These are phyloP conservation scores for Aureobasidium sp. DNA, from an alignment of 2,329 filamentous ascomycete species.

Conservation along the genomic window DNA sequence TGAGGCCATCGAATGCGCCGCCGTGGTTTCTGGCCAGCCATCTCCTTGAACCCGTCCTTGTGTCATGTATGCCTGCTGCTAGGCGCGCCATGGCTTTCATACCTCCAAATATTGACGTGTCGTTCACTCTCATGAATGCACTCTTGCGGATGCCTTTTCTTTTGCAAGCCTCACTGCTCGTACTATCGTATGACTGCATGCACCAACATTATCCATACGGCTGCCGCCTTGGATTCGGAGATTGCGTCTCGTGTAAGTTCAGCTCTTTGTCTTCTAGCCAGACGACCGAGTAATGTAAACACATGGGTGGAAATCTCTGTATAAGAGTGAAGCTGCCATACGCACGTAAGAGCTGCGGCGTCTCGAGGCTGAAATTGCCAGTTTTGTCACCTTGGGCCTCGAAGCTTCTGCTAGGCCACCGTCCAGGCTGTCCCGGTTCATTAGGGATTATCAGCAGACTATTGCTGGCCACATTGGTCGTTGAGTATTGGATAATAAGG, in stretches of 20 bases:
- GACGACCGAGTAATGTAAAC: background rate
- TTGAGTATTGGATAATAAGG: constrained; percentile 3
- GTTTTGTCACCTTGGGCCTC: background rate
- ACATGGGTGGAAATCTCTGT: background rate
- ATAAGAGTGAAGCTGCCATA: background rate
- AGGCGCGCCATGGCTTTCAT: background rate
- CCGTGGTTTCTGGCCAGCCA: background rate
- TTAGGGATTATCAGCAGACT: background rate
- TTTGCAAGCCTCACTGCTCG: background rate
- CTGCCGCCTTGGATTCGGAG: background rate
- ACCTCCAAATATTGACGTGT: background rate
- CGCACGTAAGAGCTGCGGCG: background rate
- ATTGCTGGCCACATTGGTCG: background rate
- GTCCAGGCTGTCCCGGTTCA: background rate
- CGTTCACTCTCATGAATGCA: background rate
- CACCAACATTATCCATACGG: background rate
- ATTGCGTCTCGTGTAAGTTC: background rate
- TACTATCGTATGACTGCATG: constrained; percentile 7
- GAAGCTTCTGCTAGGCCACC: constrained; percentile 9
- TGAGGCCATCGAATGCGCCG: background rate
- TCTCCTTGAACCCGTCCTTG: background rate
- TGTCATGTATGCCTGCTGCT: constrained; percentile 5
- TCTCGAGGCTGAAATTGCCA: background rate
- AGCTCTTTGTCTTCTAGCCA: background rate
- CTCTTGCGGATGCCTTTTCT: background rate